A percentile compares a stretch with the other conserved stretches of the same genome.
Evolutionary conservation across 768 basidiomycete genomes (phyloP).

Genomic region (Chalciporus chontae): DNA sequence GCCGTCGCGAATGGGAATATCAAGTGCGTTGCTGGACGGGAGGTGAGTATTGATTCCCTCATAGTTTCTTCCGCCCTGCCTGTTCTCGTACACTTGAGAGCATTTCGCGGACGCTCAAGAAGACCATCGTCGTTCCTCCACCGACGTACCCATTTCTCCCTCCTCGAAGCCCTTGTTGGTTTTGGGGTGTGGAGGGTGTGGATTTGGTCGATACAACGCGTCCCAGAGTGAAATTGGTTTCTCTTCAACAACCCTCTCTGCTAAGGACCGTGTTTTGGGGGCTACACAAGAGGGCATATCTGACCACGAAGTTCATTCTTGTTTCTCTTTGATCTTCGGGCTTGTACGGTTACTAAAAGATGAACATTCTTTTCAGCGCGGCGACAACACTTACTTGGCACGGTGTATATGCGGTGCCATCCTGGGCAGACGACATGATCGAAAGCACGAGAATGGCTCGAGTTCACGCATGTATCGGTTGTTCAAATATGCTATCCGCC

Average conservation of each 20-base stretch:
- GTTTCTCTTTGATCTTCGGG: conserved; percentile 1
- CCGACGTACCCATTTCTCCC: conserved; percentile 42
- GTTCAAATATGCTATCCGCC: conserved; percentile 81
- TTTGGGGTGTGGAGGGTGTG: conserved; percentile 27
- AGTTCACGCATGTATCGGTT: conserved; percentile 57
- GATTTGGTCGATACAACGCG: conserved; percentile 89
- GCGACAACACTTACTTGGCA: conserved; percentile 61
- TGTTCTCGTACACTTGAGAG: background rate
- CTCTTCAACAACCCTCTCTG: conserved; percentile 88
- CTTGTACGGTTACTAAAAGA: conserved; percentile 19
- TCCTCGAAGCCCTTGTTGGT: conserved; percentile 60
- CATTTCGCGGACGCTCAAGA: conserved; percentile 73
- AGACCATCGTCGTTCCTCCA: conserved; percentile 79
- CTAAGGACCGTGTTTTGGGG: conserved; percentile 66
- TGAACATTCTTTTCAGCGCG: conserved; percentile 36
- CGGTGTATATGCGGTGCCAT: conserved; percentile 84
- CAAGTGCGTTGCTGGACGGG: conserved; percentile 17
- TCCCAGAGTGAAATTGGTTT: conserved; percentile 64
- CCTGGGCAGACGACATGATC: conserved; percentile 66
- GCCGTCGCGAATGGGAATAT: conserved; percentile 41
- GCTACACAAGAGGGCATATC: conserved; percentile 90
- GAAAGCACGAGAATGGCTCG: conserved; percentile 30
- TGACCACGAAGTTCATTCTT: conserved; percentile 3
- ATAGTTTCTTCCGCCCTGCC: conserved; percentile 1
- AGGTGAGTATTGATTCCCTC: conserved; percentile 47